Evolutionary conservation across 352 stramenopile species (phyloP), one percentile per base, ranked within the genome.

Genomic region (Pythium plurisporium): DNA sequence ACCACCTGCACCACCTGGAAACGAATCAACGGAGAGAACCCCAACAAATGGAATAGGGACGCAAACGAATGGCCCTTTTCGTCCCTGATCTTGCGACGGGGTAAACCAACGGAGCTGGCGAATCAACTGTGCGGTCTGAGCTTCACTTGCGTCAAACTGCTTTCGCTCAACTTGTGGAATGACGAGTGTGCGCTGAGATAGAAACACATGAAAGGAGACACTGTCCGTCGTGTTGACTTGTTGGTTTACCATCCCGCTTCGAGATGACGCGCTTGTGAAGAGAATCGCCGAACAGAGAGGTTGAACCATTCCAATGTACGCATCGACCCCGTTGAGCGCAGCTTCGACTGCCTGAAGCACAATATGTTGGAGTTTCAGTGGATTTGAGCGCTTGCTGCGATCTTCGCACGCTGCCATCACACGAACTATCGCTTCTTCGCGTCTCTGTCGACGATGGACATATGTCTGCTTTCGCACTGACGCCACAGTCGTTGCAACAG

Each of bases 21-120:
- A 89, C 17, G 69, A 74, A 20, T 91, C 81, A 4, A 90, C 73
- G 0, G 69, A 76, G 6, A 93, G 57, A 4, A 91, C 49, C 0
- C 83, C 83, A 0, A 91, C 62, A 31, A 78, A 91, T 34, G 83
- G 81, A 37, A 93, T 86, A 9, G 83, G 79, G 5, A 90, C 70
- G 20, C 73, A 88, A 2, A 90, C 67, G 46, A 86, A 91, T 0
- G 76, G 60, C 4, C 79, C 73, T 1, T 55, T 57, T 3, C 48
- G 46, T 36, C 53, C 52, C n/a, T 59, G 51, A 10, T 23, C 36
- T 44, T 68, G 59, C 1, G 33, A 27, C 12, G 61, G 40, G n/a
- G 55, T 51, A 25, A 66, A 62, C 52, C 53, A 67, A 19, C 53
- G 53, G 9, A 65, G 33, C 14, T 57, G 46, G 3, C 20, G 26